Percentiles rank a stretch among this genome's conserved stretches.
phyloP scores from a whole-genome alignment of 202 grass and related monocot genomes.

The Dendrocalamus latiflorus region DNA sequence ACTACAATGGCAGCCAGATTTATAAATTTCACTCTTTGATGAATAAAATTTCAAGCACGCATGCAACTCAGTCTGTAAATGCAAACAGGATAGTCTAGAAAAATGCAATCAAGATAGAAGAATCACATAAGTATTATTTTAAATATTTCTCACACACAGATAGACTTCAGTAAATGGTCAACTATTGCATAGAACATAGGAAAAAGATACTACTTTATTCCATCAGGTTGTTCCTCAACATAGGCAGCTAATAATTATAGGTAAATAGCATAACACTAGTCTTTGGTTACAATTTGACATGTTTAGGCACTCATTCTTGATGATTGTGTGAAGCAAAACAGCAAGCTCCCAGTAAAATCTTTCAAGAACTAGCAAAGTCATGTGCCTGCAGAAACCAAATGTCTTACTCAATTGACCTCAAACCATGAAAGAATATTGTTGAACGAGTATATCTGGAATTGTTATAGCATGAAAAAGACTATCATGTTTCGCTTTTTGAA shows the following conservation, averaged over 20 bases:
- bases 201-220: constrained; percentile 25
- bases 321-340: no score
- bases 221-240: constrained; percentile 25
- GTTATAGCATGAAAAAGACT: neutral
- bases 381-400: constrained; percentile 82
- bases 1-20: constrained; percentile 39
- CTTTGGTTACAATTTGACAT: constrained; percentile 29
- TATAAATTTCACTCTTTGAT: neutral
- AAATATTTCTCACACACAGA: neutral
- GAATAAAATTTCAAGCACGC: constrained; percentile 24
- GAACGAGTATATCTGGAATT: constrained; percentile 16
- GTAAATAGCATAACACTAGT: constrained; percentile 26
- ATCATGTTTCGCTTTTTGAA: neutral
- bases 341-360: no score
- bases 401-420: constrained; percentile 45
- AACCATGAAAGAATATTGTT: constrained; percentile 11
- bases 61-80: neutral
- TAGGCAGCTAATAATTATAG: constrained; percentile 9
- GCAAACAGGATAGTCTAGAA: constrained; percentile 7
- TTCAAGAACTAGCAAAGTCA: constrained; percentile 76
- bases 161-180: neutral
- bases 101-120: neutral
- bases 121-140: constrained; percentile 1
- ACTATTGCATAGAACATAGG: neutral
- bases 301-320: no score